A percentile compares a stretch with the other conserved stretches of the same genome.
phyloP scores from a whole-genome alignment of 495 filamentous ascomycete genomes.

The Xylaria castorea region DNA sequence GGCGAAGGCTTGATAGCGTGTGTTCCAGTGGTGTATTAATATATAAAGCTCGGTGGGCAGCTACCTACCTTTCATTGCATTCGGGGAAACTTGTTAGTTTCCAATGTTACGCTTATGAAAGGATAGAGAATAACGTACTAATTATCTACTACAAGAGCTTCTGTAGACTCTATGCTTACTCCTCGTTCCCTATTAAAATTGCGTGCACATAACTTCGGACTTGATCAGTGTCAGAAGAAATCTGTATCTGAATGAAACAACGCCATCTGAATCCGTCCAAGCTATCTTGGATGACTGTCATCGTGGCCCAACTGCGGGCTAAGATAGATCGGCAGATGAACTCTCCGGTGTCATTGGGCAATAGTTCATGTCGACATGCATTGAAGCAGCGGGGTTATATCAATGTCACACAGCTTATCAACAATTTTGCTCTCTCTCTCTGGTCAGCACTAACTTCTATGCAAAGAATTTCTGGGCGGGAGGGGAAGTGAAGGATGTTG shows the following conservation, averaged over 20 bases:
- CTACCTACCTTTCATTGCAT: slow-evolving; percentile 1
- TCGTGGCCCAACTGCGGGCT: neutral
- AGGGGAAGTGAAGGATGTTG: neutral
- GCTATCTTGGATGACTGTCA: neutral
- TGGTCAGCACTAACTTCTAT: neutral
- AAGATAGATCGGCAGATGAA: neutral
- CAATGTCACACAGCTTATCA: neutral
- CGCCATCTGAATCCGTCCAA: neutral
- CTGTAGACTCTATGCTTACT: neutral
- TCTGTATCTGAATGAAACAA: neutral
- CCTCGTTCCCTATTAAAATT: neutral
- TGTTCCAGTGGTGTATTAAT: slow-evolving; percentile 22
- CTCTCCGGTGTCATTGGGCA: neutral
- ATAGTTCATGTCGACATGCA: neutral
- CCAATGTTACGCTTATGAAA: neutral
- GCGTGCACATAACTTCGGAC: neutral
- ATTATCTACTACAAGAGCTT: neutral
- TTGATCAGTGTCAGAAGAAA: neutral
- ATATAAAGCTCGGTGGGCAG: slow-evolving; percentile 21
- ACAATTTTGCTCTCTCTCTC: neutral
- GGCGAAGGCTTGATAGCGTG: neutral
- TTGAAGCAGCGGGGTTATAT: neutral
- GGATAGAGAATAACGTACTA: neutral
- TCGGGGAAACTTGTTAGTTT: neutral
- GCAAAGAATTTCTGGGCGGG: neutral